Evolutionary conservation across 2,329 filamentous ascomycete species (phyloP).

Genomic region (Fusarium palustre): DNA sequence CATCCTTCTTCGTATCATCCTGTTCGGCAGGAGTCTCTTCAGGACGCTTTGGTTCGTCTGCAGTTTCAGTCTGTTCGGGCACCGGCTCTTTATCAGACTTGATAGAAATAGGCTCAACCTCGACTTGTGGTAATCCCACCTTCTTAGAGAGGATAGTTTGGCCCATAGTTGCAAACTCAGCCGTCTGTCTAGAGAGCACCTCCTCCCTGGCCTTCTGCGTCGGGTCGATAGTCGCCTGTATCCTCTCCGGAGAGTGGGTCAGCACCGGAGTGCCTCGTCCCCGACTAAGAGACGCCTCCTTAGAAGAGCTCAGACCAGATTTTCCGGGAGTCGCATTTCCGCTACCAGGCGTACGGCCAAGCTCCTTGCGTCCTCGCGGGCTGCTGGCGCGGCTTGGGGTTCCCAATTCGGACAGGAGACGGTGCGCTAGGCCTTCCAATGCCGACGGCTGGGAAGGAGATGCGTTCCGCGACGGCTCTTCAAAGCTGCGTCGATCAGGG

Average conservation of each 20-base stretch:
- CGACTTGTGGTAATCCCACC: constrained; percentile 61
- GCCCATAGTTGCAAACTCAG: constrained; percentile 72
- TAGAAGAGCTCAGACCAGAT: constrained; percentile 55
- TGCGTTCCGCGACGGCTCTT: constrained; percentile 58
- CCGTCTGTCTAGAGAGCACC: constrained; percentile 62
- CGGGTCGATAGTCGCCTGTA: constrained; percentile 43
- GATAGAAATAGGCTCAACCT: constrained; percentile 62
- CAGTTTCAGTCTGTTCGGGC: constrained; percentile 45
- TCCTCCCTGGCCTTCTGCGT: constrained; percentile 50
- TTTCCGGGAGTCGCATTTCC: constrained; percentile 50
- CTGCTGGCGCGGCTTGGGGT: constrained; percentile 64
- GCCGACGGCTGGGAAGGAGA: constrained; percentile 67
- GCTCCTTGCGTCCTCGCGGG: constrained; percentile 64
- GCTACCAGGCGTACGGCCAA: constrained; percentile 48
- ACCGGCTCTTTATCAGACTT: constrained; percentile 54
- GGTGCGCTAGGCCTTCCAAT: constrained; percentile 71
- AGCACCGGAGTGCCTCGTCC: constrained; percentile 50
- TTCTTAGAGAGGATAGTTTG: constrained; percentile 69
- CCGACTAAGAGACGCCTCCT: constrained; percentile 58
- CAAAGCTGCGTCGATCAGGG: constrained; percentile 58
- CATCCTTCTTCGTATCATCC: constrained; percentile 8
- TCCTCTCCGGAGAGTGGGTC: constrained; percentile 58
- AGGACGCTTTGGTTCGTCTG: constrained; percentile 19
- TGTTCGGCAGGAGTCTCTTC: neutral
- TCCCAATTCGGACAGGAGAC: constrained; percentile 69